phyloP scores from a whole-genome alignment of 2,329 filamentous ascomycete species.

The Stagonosporopsis cucurbitacearum region DNA sequence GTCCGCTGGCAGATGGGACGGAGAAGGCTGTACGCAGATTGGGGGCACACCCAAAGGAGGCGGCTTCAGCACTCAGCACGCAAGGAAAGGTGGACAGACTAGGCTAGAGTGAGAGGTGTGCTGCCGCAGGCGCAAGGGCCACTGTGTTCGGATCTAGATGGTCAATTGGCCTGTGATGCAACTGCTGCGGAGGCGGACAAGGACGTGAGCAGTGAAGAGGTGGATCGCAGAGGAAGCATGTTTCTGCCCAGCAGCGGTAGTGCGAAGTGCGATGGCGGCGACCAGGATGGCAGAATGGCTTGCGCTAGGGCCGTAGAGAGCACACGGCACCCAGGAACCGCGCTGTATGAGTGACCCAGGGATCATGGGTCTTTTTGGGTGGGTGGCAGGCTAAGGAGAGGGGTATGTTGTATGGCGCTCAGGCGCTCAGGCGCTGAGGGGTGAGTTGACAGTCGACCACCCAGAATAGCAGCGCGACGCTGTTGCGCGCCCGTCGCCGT shows the following conservation, averaged over 20 bases:
- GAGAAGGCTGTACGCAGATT: constrained; percentile 39
- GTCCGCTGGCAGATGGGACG: constrained; percentile 29
- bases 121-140: constrained; percentile 27
- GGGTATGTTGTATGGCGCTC: constrained; percentile 30
- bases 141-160: constrained; percentile 34
- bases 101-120: constrained; percentile 25
- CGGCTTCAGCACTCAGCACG: constrained; percentile 31
- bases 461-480: constrained; percentile 29
- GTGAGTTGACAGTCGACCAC: constrained; percentile 22
- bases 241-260: constrained; percentile 39
- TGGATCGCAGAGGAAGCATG: constrained; percentile 37
- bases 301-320: constrained; percentile 40
- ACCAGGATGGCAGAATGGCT: constrained; percentile 33
- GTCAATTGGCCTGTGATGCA: constrained; percentile 36
- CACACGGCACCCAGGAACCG: constrained; percentile 33
- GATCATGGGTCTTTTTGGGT: constrained; percentile 29
- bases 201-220: constrained; percentile 28
- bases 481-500: constrained; percentile 1
- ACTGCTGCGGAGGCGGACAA: constrained; percentile 35
- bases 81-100: constrained; percentile 28
- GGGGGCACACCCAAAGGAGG: constrained; percentile 33
- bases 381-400: constrained; percentile 28
- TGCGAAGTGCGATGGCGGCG: constrained; percentile 33
- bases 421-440: constrained; percentile 23
- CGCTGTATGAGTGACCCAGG: constrained; percentile 35